Evolutionary conservation across 2,329 filamentous ascomycete species (phyloP).

Genomic region (Pseudocercospora fijiensis): DNA sequence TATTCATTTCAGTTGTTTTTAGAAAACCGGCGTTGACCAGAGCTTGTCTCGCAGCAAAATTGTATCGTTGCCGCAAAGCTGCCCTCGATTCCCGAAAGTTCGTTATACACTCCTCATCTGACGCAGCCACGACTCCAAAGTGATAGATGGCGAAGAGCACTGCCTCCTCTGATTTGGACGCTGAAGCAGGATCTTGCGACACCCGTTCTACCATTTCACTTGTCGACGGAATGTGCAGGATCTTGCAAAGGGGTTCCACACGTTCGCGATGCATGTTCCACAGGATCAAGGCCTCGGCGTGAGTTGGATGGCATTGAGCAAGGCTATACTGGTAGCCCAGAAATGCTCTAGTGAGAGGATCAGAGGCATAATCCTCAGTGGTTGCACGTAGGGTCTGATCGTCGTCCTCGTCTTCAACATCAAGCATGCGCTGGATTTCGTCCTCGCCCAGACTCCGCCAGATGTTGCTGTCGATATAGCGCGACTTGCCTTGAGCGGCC

Average conservation of each 20-base stretch:
- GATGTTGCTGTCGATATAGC: conserved; percentile 42
- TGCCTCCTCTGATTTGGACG: conserved; percentile 57
- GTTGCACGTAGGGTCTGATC: conserved; percentile 26
- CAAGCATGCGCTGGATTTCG: conserved; percentile 24
- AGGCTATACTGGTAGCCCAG: conserved; percentile 17
- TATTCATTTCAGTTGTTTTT: conserved; percentile 62
- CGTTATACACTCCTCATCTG: conserved; percentile 46
- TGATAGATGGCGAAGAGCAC: conserved; percentile 62
- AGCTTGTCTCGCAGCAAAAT: conserved; percentile 59
- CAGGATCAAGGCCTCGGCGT: conserved; percentile 52
- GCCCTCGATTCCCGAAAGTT: conserved; percentile 48
- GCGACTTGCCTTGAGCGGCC: conserved; percentile 37
- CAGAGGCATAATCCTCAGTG: conserved; percentile 23
- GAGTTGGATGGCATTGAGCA: conserved; percentile 51
- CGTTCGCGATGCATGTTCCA: conserved; percentile 65
- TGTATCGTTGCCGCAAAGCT: conserved; percentile 33
- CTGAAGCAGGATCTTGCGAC: conserved; percentile 47
- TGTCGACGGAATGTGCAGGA: conserved; percentile 64
- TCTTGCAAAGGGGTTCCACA: conserved; percentile 67
- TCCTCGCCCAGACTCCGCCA: conserved; percentile 22
- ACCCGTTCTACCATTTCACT: conserved; percentile 52
- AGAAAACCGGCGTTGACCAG: conserved; percentile 66
- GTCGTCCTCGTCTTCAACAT: conserved; percentile 21
- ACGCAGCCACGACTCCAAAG: conserved; percentile 53
- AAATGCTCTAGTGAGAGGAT: conserved; percentile 27